Base-by-base conservation (phyloP, 2,329 filamentous ascomycete species). In the Xylaria sp. region DNA sequence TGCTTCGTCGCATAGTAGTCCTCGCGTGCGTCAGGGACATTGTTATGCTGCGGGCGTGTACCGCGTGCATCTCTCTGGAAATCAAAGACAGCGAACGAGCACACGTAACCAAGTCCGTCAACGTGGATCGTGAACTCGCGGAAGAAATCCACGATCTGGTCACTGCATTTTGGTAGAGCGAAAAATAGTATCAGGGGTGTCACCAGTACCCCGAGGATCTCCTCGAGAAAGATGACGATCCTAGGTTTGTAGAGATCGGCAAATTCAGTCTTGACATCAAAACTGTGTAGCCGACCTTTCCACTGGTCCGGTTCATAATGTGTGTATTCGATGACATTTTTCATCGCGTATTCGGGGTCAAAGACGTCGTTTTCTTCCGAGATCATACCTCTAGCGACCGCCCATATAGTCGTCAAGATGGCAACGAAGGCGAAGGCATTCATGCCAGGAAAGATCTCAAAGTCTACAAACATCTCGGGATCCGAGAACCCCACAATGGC, bases 71-170 rank as follows among this genome's bases (percentile, higher is more conserved):
- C 92, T 79, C 94, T 95, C 80, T 97, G 94, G 82, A 98, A 98
- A 72, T 98, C 93, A 76, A 99, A 99, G 44, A 97, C 94, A 2
- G 96, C 96, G 82, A 98, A 98, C 0, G 95, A 98, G 81, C 96
- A 99, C 12, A 98, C 94, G 73, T 98, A 95, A 25, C 96, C 96
- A 44, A 99, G 87, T 0, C 96, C 96, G 77, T 99, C 96, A 18
- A 99, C 95, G 75, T 99, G 94, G 25, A 99, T 90, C 0, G 96
- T 98, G 75, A 98, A 98, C 78, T 99, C 96, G 48, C 96, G 91
- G 84, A 99, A 98, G 81, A 99, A 99, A 81, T 99, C 96, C 68
- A 98, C 91, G 72, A 99, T 91, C 68, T 94, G 93, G 74, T 98
- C 95, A 78, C 92, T 95, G 80, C 93, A 97, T 74, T 90, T 92